Percentiles rank a stretch among this genome's conserved stretches.
phyloP scores from a whole-genome alignment of 345 rosid species.

The Gossypium anomalum region DNA sequence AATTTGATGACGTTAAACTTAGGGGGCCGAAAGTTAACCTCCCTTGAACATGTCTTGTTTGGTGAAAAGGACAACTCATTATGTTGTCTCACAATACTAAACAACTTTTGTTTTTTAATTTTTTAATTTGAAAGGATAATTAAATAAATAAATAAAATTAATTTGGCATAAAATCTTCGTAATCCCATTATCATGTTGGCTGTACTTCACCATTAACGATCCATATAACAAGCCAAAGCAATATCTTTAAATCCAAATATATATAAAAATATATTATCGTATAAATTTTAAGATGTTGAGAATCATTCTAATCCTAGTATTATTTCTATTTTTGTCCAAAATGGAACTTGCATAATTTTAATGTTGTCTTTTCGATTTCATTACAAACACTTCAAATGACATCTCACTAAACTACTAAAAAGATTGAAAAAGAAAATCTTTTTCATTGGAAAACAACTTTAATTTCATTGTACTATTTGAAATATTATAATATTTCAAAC shows the following conservation, averaged over 20 bases:
- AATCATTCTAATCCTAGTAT: conserved; percentile 13
- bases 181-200: neutral
- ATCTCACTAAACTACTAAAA: too few species aligned
- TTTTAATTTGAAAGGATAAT: neutral
- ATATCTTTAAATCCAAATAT: neutral
- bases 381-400: neutral
- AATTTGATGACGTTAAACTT: too few species aligned
- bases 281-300: conserved; percentile 6
- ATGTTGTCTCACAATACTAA: too few species aligned
- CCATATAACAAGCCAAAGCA: neutral
- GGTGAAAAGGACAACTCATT: too few species aligned
- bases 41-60: too few species aligned
- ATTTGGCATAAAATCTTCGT: neutral
- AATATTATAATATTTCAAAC: too few species aligned
- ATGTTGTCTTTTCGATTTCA: neutral
- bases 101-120: too few species aligned
- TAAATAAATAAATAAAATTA: neutral
- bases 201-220: conserved; percentile 8
- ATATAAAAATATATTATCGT: neutral
- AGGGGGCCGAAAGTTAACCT: too few species aligned
- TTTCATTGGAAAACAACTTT: too few species aligned
- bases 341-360: neutral
- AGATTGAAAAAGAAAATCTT: too few species aligned
- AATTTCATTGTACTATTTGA: too few species aligned
- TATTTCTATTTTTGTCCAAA: conserved; percentile 5